phyloP scores from a whole-genome alignment of 2,329 filamentous ascomycete genomes.

The Diaporthe helianthi region DNA sequence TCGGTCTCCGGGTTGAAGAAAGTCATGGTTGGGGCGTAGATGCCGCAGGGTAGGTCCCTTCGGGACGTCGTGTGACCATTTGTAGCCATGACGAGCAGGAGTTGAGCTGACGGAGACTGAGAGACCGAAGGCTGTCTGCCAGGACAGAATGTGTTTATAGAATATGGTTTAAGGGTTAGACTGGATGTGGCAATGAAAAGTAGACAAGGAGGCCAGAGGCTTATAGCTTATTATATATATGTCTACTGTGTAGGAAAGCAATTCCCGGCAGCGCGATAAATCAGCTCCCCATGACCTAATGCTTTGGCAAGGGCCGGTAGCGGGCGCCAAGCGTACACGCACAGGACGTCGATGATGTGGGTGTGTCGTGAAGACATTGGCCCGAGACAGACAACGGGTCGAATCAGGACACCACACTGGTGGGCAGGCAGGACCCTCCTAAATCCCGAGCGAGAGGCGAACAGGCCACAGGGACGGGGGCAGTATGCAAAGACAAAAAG shows the following conservation, averaged over 20 bases:
- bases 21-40: slow-evolving; percentile 89
- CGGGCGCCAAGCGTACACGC: slow-evolving; percentile 37
- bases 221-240: slow-evolving; percentile 28
- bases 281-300: slow-evolving; percentile 46
- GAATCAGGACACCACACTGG: slow-evolving; percentile 36
- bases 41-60: slow-evolving; percentile 75
- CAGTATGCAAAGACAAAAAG: slow-evolving; percentile 21
- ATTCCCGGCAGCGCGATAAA: slow-evolving; percentile 30
- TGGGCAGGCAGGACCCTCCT: slow-evolving; percentile 23
- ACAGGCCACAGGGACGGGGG: slow-evolving; percentile 29
- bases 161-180: neutral
- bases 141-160: neutral
- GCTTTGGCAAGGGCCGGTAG: slow-evolving; percentile 39
- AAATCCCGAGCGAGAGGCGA: slow-evolving; percentile 1
- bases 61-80: slow-evolving; percentile 49
- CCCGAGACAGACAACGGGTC: slow-evolving; percentile 42
- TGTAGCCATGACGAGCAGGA: slow-evolving; percentile 41
- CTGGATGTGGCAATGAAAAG: neutral
- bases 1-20: slow-evolving; percentile 87
- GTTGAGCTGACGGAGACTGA: neutral
- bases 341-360: slow-evolving; percentile 24
- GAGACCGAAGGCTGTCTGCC: neutral
- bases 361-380: slow-evolving; percentile 47
- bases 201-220: slow-evolving; percentile 15
- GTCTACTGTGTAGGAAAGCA: no score